Evolutionary conservation across 2,329 filamentous ascomycete genomes (phyloP), one percentile per base, ranked within the genome.

Genomic region (Rutstroemia sp.): DNA sequence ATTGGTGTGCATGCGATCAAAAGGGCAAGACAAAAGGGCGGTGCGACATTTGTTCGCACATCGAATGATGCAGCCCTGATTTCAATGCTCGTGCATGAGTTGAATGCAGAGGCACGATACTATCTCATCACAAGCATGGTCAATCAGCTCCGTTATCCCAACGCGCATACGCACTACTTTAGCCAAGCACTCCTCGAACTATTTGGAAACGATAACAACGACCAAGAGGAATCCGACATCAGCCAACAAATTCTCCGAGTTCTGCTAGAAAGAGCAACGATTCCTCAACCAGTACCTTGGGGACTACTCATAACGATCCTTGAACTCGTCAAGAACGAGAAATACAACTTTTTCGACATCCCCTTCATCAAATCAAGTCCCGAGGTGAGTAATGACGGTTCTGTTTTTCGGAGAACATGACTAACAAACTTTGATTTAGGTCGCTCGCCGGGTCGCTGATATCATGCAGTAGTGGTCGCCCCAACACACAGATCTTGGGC

Each of bases 251-350:
- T 99, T 57, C 89, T 90, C 52, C 84, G 92, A 48, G 84, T 96
- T 23, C 76, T 99, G 47, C 78, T 96, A 39, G 94, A 99, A 77
- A 84, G 94, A 49, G 77, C 96, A 48, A 82, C 95, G 58, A 88
- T 90, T 21, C 90, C 89, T 70, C 90, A 92, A 74, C 92, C 92
- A 52, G 92, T 97, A 70, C 92, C 95, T 17, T 97, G 92, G 92
- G 95, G 95, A 12, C 76, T 99, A 45, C 86, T 96, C 69, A 86
- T 92, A 60, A 92, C 91, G 38, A 80, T 95, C 59, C 76, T 94
- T 61, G 94, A 97, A 75, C 80, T 99, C 57, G 78, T 95, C 63
- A 95, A 95, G 77, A 96, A 95, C 70, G 86, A 88, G 54, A 89
- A 85, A 68, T 95, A 92, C 72, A 84, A 84, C 68, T 95, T 99